Conservation (phyloP, 768 basidiomycete genomes). For the Rhizopogon sp. region DNA sequence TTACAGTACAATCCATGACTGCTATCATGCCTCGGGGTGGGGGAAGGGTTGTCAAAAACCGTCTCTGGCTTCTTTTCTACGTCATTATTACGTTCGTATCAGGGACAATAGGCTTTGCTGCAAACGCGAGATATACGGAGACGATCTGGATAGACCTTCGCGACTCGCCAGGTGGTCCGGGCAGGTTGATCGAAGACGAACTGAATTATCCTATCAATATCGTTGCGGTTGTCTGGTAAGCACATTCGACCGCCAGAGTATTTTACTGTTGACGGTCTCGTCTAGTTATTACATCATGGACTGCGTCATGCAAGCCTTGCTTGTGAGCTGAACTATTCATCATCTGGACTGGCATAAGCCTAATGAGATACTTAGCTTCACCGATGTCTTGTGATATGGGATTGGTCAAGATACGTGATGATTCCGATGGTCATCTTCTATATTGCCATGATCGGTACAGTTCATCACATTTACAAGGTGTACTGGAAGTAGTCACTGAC, state of each 20-base stretch:
- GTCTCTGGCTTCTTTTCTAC: not conserved
- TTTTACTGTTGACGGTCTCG: not conserved
- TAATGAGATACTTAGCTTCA: not conserved
- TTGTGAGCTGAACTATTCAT: not conserved
- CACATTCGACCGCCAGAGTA: not conserved
- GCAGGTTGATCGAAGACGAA: not conserved
- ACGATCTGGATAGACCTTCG: slow-evolving; percentile 21
- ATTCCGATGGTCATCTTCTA: slow-evolving; percentile 12
- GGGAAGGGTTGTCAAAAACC: not conserved
- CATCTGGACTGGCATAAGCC: not conserved
- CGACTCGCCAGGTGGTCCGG: not conserved
- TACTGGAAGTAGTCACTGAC: not conserved
- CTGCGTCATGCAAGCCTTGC: not conserved
- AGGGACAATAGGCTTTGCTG: slow-evolving; percentile 13
- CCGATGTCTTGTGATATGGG: slow-evolving; percentile 15
- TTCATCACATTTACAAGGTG: not conserved
- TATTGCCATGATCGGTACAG: slow-evolving; percentile 12
- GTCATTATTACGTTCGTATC: slow-evolving; percentile 7
- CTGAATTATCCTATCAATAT: not conserved
- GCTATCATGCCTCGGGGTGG: not conserved
- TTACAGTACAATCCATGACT: not conserved
- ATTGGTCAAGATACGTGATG: slow-evolving; percentile 10
- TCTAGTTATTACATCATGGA: not conserved
- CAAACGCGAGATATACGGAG: slow-evolving; percentile 14
- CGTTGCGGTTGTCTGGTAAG: not conserved